Base-by-base conservation (phyloP, 2,329 filamentous ascomycete genomes). In the Phaeosphaeriaceae sp. region DNA sequence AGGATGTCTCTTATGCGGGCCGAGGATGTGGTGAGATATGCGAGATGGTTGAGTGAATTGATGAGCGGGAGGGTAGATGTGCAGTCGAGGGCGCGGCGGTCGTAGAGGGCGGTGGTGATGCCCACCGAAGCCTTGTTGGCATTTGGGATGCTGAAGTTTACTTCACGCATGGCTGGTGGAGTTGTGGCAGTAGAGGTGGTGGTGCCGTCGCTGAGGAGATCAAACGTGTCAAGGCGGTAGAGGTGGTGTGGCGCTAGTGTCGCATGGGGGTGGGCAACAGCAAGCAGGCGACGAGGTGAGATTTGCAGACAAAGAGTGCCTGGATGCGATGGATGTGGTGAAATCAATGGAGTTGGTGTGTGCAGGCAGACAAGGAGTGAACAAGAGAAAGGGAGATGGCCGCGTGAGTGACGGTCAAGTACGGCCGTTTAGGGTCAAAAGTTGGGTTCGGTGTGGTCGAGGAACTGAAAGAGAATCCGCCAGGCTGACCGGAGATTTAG, bases 111-210 rank as follows among this genome's bases (percentile, higher is more conserved):
- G 48, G 94, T 97, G 62, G 94, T 99, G 78, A 99, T 99, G 77
- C 93, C 93, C 70, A 96, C 92, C 50, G 93, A 96, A 70, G 94
- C 94, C 88, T 97, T 97, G 79, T 97, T 97, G 84, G 95, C 92
- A 83, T 94, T 97, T 46, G 94, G 93, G 74, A 97, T 97, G 79
- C 92, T 97, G 79, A 97, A 97, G 78, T 97, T 97, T 79, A 96
- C 92, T 85, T 99, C 94, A 81, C 94, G 90, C 94, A 99, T 99
- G 77, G 75, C 93, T 53, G 63, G 32, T 56, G 52, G 17, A 45
- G 55, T 43, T n/a, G n/a, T n/a, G n/a, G n/a, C n/a, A n/a, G n/a
- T n/a, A n/a, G n/a, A n/a, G n/a, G 23, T 11, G 11, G 42, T 41
- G 35, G 49, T 50, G 63, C 46, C 35, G 54, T 54, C 46, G 54